phyloP scores from a whole-genome alignment of 1,139 yeast genomes.

The Pichia sp. region DNA sequence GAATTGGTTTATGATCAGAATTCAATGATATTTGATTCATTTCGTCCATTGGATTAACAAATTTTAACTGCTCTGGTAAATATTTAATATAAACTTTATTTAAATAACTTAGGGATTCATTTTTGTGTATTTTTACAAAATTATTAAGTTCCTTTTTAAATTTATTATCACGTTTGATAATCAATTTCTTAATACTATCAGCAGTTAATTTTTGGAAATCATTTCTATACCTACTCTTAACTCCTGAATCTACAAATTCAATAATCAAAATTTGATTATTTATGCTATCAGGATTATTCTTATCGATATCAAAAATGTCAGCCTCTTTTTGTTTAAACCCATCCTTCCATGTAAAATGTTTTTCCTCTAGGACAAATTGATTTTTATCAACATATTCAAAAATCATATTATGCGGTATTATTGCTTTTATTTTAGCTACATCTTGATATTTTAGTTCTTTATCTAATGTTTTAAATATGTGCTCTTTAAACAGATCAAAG shows the following conservation, averaged over 20 bases:
- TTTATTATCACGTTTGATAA: conserved; percentile 49
- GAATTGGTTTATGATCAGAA: conserved; percentile 28
- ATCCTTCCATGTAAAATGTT: conserved; percentile 40
- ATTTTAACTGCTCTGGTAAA: conserved; percentile 46
- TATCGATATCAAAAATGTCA: conserved; percentile 44
- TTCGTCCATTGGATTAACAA: conserved; percentile 45
- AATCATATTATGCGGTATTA: conserved; percentile 63
- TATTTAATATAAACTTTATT: conserved; percentile 29
- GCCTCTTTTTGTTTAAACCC: conserved; percentile 42
- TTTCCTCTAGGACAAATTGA: conserved; percentile 45
- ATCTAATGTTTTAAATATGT: conserved; percentile 41
- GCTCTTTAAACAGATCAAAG: conserved; percentile 41
- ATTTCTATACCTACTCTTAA: conserved; percentile 4
- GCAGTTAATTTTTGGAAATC: conserved; percentile 24
- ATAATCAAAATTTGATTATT: conserved; percentile 55
- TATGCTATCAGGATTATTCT: conserved; percentile 28
- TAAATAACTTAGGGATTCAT: conserved; percentile 36
- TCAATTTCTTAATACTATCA: conserved; percentile 52
- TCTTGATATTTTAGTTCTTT: conserved; percentile 39
- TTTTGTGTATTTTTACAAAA: conserved; percentile 31
- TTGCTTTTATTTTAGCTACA: conserved; percentile 54
- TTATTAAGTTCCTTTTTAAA: conserved; percentile 41
- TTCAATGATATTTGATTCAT: conserved; percentile 33
- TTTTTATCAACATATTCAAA: conserved; percentile 73
- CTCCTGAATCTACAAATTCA: conserved; percentile 56